Evolutionary conservation across 164 flowering plant species (phyloP).

Genomic region (Houttuynia cordata): DNA sequence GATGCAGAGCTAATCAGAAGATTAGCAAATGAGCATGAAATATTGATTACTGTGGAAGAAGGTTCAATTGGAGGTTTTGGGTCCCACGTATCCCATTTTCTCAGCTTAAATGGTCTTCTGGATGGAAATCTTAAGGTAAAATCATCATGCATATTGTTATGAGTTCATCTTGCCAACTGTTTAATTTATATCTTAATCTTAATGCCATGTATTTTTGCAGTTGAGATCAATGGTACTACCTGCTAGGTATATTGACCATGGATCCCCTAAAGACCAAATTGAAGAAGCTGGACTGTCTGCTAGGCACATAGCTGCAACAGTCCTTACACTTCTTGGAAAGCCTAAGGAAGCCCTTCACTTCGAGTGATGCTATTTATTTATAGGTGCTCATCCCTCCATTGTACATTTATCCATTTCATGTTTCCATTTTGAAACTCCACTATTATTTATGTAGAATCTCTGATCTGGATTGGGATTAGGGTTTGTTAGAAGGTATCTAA

Average conservation of each 20-base stretch:
- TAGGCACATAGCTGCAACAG: conserved; percentile 64
- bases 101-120: conserved; percentile 50
- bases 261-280: conserved; percentile 68
- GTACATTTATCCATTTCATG: background rate
- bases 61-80: conserved; percentile 91
- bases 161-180: too few species aligned
- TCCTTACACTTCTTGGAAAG: conserved; percentile 62
- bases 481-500: background rate
- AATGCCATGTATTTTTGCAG: conserved; percentile 11
- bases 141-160: background rate
- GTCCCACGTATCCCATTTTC: conserved; percentile 71
- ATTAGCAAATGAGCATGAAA: conserved; percentile 64
- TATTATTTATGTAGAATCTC: background rate
- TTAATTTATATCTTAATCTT: background rate
- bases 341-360: conserved; percentile 48
- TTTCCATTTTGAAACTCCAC: background rate
- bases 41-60: conserved; percentile 71
- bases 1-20: conserved; percentile 56
- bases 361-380: conserved; percentile 13
- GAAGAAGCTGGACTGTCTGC: conserved; percentile 82
- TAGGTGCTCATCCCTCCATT: background rate
- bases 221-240: conserved; percentile 24
- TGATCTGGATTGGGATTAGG: background rate
- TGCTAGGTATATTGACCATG: conserved; percentile 90
- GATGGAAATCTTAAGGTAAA: conserved; percentile 86